Conservation (phyloP, 164 flowering plant genomes). For the Liriodendron chinense region DNA sequence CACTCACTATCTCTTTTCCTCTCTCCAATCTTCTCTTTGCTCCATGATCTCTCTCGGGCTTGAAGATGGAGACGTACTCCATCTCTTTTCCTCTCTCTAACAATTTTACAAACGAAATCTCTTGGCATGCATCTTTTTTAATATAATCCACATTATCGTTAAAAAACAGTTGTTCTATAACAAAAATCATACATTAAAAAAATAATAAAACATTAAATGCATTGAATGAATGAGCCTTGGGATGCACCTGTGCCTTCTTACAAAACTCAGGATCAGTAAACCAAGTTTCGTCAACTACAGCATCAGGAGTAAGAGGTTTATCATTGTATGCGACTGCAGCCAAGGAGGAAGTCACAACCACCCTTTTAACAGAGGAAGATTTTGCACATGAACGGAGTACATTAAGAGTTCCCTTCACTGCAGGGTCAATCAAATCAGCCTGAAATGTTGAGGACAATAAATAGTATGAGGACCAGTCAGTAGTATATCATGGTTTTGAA, state of each 20-base stretch:
- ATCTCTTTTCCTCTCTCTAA: too few relatives aligned
- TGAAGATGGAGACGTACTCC: too few relatives aligned
- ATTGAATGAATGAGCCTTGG: too few relatives aligned
- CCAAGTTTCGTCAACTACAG: constrained; percentile 65
- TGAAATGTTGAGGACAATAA: constrained; percentile 16
- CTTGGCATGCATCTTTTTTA: not conserved
- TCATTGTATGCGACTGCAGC: constrained; percentile 44
- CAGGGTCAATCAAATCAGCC: constrained; percentile 60
- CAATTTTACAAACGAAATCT: too few relatives aligned
- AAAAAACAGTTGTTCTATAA: not conserved
- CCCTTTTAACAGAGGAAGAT: constrained; percentile 43
- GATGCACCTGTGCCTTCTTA: constrained; percentile 33
- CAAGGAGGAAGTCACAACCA: constrained; percentile 57
- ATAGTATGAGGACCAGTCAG: too few relatives aligned
- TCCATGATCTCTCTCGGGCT: too few relatives aligned
- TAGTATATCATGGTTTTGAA: too few relatives aligned
- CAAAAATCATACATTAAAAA: not conserved
- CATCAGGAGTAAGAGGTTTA: constrained; percentile 38
- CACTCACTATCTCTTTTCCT: too few relatives aligned
- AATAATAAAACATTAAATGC: not conserved
- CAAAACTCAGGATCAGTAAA: constrained; percentile 43
- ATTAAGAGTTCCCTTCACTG: constrained; percentile 64
- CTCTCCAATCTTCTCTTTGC: too few relatives aligned
- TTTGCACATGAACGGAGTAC: constrained; percentile 52
- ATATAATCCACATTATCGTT: not conserved